phyloP scores from a whole-genome alignment of 345 rosid genomes.

The Eucalyptus tenuipes region DNA sequence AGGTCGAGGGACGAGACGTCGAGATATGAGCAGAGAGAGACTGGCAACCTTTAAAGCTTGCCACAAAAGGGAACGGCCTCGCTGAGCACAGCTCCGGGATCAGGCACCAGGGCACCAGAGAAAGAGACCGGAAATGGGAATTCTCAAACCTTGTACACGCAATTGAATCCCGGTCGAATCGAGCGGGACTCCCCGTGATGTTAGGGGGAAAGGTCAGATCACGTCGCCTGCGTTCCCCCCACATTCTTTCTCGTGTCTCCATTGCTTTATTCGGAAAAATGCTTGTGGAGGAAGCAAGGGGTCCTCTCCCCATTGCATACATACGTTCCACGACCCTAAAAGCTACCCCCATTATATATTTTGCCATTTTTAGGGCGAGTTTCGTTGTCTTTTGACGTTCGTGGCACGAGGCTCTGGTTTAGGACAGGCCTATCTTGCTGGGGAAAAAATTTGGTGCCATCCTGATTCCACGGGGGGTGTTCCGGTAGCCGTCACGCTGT shows the following conservation, averaged over 20 bases:
- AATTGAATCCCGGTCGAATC: slow-evolving; percentile 1
- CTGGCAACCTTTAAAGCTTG: neutral
- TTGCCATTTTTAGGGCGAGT: neutral
- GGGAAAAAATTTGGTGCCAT: neutral
- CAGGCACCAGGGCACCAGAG: neutral
- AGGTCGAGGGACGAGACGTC: neutral
- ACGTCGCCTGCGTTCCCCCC: neutral
- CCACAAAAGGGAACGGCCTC: neutral
- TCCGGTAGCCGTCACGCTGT: neutral
- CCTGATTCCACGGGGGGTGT: neutral
- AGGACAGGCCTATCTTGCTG: neutral
- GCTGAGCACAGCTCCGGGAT: neutral
- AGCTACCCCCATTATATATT: slow-evolving; percentile 4
- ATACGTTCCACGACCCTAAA: neutral
- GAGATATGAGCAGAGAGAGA: neutral
- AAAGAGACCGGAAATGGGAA: slow-evolving; percentile 13
- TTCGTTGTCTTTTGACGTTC: neutral
- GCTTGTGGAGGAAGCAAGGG: slow-evolving; percentile 30
- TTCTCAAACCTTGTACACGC: slow-evolving; percentile 10
- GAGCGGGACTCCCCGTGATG: neutral
- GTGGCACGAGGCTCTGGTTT: neutral
- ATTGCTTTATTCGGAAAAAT: neutral
- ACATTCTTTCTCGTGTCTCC: neutral
- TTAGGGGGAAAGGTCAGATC: neutral
- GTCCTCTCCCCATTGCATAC: neutral